These are phyloP conservation scores for Corchorus olitorius DNA, from an alignment of 345 rosid genomes.

Conservation along the genomic window DNA sequence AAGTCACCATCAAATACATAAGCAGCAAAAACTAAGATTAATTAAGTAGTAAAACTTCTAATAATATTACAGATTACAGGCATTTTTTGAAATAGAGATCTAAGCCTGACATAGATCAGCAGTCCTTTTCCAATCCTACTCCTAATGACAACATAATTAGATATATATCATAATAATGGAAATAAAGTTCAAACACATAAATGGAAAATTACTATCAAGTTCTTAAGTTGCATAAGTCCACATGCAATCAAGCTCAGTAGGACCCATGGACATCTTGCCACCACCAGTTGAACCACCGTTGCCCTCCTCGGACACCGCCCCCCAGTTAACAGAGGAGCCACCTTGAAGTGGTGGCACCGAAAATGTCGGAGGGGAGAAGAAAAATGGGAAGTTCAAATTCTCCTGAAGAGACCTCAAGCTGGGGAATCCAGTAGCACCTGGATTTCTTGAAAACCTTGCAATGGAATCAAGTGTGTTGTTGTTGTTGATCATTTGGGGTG, in stretches of 20 bases:
- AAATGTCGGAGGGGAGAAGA: conserved; percentile 39
- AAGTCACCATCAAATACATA: conserved; percentile 3
- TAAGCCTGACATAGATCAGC: not conserved
- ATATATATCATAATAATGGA: not conserved
- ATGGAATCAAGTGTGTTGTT: conserved; percentile 1
- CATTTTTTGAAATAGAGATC: not conserved
- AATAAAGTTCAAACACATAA: not conserved
- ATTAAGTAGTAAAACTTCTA: not conserved
- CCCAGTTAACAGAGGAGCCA: conserved; percentile 41
- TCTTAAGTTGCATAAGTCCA: conserved; percentile 50
- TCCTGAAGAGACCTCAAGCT: conserved; percentile 82
- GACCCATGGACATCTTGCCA: conserved; percentile 45
- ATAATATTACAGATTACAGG: not conserved
- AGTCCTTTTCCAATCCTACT: conserved; percentile 1
- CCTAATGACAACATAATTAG: conserved; percentile 1
- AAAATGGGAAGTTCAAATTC: conserved; percentile 68
- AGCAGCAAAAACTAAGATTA: conserved; percentile 8
- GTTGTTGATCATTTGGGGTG: conserved; percentile 8
- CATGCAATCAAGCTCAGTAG: conserved; percentile 73
- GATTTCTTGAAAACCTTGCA: conserved; percentile 33
- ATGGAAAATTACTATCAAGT: not conserved
- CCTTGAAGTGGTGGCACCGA: conserved; percentile 27
- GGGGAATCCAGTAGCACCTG: conserved; percentile 48
- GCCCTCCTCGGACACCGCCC: conserved; percentile 29
- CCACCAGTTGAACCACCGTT: conserved; percentile 17